These are phyloP conservation scores for Diaporthe velutina DNA, from an alignment of 2,329 filamentous ascomycete genomes.

Conservation along the genomic window DNA sequence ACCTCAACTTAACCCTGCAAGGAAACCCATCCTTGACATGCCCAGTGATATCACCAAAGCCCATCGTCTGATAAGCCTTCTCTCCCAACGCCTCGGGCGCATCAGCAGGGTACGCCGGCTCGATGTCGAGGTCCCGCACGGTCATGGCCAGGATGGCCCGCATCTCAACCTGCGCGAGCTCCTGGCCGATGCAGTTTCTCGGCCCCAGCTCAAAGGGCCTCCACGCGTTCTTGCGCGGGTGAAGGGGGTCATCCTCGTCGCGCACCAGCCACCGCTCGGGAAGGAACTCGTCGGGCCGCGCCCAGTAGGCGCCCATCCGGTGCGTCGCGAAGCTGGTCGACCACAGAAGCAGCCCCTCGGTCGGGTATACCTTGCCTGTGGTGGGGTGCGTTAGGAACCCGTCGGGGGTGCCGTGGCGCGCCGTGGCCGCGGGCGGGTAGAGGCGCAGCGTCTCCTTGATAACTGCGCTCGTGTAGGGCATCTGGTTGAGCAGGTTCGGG, in stretches of 20 bases:
- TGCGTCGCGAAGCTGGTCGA: conserved; percentile 45
- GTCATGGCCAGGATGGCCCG: conserved; percentile 44
- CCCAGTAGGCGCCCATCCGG: conserved; percentile 51
- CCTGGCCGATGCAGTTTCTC: conserved; percentile 53
- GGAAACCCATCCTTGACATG: conserved; percentile 34
- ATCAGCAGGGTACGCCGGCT: conserved; percentile 24
- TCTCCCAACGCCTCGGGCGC: conserved; percentile 31
- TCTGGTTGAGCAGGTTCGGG: conserved; percentile 59
- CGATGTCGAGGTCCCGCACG: conserved; percentile 37
- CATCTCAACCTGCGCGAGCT: conserved; percentile 52
- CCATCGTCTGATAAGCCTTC: conserved; percentile 21
- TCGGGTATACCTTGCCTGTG: conserved; percentile 53
- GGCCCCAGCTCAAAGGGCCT: conserved; percentile 54
- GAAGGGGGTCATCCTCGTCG: conserved; percentile 40
- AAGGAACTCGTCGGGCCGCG: conserved; percentile 52
- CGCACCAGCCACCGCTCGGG: conserved; percentile 57
- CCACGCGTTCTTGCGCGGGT: conserved; percentile 47
- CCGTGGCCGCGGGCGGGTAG: conserved; percentile 59
- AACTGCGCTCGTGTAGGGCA: conserved; percentile 65
- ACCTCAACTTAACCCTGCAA: conserved; percentile 9
- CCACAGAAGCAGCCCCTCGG: conserved; percentile 47
- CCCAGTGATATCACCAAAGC: conserved; percentile 14
- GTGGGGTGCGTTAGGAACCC: conserved; percentile 51
- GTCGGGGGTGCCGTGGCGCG: conserved; percentile 49
- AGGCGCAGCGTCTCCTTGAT: conserved; percentile 67